Conservation (phyloP, 352 stramenopile genomes). For the Saprolegnia diclina region DNA sequence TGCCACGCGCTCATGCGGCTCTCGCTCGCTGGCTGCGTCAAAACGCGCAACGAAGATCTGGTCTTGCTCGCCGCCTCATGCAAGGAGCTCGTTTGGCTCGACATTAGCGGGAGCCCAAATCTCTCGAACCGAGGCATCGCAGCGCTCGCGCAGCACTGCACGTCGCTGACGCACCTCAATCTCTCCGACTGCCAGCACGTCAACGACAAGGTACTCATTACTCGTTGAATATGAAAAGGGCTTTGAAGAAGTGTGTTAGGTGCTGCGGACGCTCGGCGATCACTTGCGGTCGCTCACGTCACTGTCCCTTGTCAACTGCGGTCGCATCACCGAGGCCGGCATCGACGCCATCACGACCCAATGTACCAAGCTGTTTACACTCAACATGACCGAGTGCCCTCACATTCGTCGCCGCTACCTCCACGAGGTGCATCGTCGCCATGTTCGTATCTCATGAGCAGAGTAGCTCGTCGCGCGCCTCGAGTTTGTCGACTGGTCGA, state of each 20-base stretch:
- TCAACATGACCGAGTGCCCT: conserved; percentile 79
- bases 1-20: conserved; percentile 68
- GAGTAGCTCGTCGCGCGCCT: conserved; percentile 53
- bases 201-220: conserved; percentile 46
- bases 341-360: conserved; percentile 50
- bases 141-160: conserved; percentile 54
- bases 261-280: conserved; percentile 32
- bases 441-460: background rate
- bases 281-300: conserved; percentile 33
- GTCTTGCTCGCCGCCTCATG: conserved; percentile 46
- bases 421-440: conserved; percentile 29
- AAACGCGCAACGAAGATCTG: conserved; percentile 76
- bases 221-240: background rate
- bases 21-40: conserved; percentile 76
- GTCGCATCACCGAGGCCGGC: conserved; percentile 62
- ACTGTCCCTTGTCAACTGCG: conserved; percentile 63
- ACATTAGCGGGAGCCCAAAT: conserved; percentile 73
- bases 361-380: conserved; percentile 71
- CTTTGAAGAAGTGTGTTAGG: background rate
- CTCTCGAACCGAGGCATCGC: conserved; percentile 54
- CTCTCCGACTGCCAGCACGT: conserved; percentile 72
- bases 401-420: conserved; percentile 69
- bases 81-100: conserved; percentile 59
- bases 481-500: conserved; percentile 77
- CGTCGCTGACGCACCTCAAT: conserved; percentile 56